phyloP scores from a whole-genome alignment of 495 filamentous ascomycete species.

The Aspergillus taichungensis region DNA sequence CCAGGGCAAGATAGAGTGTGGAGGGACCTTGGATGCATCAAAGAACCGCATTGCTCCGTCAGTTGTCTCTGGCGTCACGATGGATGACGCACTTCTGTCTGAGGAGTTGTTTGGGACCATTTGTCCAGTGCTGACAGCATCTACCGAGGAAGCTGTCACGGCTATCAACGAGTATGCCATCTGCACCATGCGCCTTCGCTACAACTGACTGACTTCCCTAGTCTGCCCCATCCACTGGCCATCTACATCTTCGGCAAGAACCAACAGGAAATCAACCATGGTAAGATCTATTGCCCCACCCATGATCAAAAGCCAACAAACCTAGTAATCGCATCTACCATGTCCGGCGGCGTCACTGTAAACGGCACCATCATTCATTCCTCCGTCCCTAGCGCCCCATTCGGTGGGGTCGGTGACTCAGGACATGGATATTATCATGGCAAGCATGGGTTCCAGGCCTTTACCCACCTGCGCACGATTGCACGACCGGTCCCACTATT shows the following conservation, averaged over 20 bases:
- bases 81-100: conserved; percentile 58
- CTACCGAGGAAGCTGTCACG: conserved; percentile 64
- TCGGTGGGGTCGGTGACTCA: conserved; percentile 74
- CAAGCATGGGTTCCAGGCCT: conserved; percentile 64
- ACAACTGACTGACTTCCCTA: not conserved
- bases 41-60: conserved; percentile 72
- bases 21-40: conserved; percentile 56
- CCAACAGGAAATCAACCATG: conserved; percentile 48
- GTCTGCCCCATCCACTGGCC: conserved; percentile 51
- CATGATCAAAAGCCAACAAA: not conserved
- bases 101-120: conserved; percentile 84
- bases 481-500: conserved; percentile 5
- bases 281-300: not conserved
- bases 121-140: conserved; percentile 60
- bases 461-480: conserved; percentile 57
- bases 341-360: conserved; percentile 63
- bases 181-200: no score
- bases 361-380: conserved; percentile 71
- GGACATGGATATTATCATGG: conserved; percentile 74
- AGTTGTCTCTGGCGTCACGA: conserved; percentile 57
- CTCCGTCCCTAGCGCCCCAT: conserved; percentile 53
- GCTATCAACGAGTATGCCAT: conserved; percentile 4
- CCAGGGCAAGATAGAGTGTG: conserved; percentile 65
- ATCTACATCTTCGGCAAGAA: conserved; percentile 72
- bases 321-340: conserved; percentile 45